phyloP scores from a whole-genome alignment of 106 monocot genomes.

The Triglochin maritima region DNA sequence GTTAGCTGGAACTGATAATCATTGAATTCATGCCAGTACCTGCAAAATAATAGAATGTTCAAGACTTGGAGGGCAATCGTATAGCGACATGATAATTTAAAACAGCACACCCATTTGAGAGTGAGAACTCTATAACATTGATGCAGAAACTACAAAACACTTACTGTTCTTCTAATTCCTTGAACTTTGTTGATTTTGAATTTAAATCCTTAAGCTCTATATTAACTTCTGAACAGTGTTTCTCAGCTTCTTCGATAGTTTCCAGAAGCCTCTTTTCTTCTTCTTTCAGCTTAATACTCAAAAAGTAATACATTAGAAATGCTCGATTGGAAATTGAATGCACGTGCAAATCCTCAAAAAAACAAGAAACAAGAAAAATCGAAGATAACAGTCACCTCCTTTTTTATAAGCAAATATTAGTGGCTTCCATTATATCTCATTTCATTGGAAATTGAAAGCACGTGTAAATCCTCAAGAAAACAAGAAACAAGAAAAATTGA shows the following conservation, averaged over 20 bases:
- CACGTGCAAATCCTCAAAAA: too few species aligned
- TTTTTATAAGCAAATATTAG: too few species aligned
- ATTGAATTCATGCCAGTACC: conserved; percentile 97
- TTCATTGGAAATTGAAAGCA: too few species aligned
- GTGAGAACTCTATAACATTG: too few species aligned
- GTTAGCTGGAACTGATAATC: conserved; percentile 81
- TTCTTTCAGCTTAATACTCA: conserved; percentile 51
- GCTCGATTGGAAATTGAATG: too few species aligned
- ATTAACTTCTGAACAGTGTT: conserved; percentile 51
- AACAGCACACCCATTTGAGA: too few species aligned
- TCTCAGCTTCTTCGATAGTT: conserved; percentile 72
- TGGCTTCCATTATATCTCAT: too few species aligned
- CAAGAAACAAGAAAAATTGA: too few species aligned
- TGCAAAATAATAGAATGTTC: conserved; percentile 13
- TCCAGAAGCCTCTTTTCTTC: conserved; percentile 71
- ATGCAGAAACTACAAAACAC: conserved; percentile 3
- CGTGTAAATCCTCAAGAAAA: too few species aligned
- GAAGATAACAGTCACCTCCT: too few species aligned
- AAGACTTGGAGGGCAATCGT: neutral
- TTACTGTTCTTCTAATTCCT: conserved; percentile 72
- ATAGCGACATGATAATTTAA: too few species aligned
- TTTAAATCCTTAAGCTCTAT: conserved; percentile 62
- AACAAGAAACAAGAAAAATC: too few species aligned
- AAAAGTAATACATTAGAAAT: neutral
- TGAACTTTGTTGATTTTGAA: conserved; percentile 53